Evolutionary conservation across 441 rosid genomes (phyloP).

Genomic region (Erodium moschatum): DNA sequence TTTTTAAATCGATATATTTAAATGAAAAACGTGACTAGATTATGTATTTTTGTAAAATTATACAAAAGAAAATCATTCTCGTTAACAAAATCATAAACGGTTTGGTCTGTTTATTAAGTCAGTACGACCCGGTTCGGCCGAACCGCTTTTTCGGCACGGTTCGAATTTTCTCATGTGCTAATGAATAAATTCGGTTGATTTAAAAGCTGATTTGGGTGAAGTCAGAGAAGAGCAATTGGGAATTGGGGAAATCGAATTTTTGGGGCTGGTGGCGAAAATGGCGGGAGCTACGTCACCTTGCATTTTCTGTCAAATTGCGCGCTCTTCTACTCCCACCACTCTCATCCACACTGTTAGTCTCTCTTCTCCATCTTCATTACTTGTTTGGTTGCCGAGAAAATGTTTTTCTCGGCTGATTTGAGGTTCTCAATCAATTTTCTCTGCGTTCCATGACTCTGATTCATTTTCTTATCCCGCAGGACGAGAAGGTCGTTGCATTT

Average conservation of each 20-base stretch:
- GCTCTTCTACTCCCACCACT: conserved; percentile 37
- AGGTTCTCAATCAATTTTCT: conserved; percentile 5
- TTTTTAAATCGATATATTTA: no score
- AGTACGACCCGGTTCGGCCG: no score
- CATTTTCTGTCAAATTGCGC: conserved; percentile 64
- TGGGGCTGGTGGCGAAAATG: conserved; percentile 29
- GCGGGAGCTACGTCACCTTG: conserved; percentile 48
- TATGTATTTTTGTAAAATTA: no score
- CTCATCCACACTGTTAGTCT: conserved; percentile 20
- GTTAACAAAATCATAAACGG: no score
- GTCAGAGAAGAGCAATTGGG: neutral
- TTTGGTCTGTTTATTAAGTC: no score
- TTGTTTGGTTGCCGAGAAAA: conserved; percentile 17
- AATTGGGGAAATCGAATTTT: neutral
- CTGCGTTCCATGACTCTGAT: conserved; percentile 7
- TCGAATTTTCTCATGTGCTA: no score
- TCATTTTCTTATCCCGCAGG: conserved; percentile 35
- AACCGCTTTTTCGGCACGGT: no score
- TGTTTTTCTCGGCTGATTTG: conserved; percentile 6
- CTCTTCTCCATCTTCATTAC: no score
- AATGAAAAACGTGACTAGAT: no score
- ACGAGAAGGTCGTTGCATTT: conserved; percentile 74
- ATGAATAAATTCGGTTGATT: neutral
- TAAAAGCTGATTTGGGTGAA: neutral
- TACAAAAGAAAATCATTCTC: no score